Percentiles rank a stretch among this genome's conserved stretches.
These are phyloP conservation scores for Phanerodontia chrysosporium DNA, from an alignment of 768 basidiomycete genomes.

Conservation along the genomic window DNA sequence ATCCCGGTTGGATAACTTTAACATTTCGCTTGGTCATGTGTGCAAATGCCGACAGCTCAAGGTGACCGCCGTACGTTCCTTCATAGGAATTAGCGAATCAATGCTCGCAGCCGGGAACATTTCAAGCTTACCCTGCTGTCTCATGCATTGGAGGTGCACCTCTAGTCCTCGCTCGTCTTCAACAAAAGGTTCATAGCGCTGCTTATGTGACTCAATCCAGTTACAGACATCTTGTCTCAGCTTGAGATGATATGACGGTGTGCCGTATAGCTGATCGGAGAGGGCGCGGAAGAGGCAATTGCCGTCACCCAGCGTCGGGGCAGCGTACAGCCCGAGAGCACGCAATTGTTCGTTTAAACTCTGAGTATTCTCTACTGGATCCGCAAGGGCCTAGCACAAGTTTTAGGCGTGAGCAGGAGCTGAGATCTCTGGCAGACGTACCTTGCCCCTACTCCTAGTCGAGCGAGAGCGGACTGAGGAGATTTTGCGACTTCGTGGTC, in stretches of 20 bases:
- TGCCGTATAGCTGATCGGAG: slow-evolving; percentile 82
- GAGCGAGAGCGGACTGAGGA: slow-evolving; percentile 50
- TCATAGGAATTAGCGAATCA: slow-evolving; percentile 3
- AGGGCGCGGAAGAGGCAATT: slow-evolving; percentile 93
- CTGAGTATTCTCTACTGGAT: slow-evolving; percentile 61
- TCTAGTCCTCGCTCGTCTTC: slow-evolving; percentile 79
- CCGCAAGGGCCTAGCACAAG: slow-evolving; percentile 37
- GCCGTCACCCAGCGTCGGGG: slow-evolving; percentile 81
- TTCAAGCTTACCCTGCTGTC: slow-evolving; percentile 58
- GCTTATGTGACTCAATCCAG: slow-evolving; percentile 67
- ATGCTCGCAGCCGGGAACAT: background rate
- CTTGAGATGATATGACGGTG: slow-evolving; percentile 61
- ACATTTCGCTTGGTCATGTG: slow-evolving; percentile 74
- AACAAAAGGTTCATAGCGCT: slow-evolving; percentile 82
- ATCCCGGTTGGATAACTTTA: slow-evolving; percentile 89
- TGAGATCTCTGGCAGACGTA: slow-evolving; percentile 22
- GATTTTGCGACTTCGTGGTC: slow-evolving; percentile 19
- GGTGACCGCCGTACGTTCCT: slow-evolving; percentile 91
- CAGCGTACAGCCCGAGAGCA: slow-evolving; percentile 81
- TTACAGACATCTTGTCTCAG: slow-evolving; percentile 77
- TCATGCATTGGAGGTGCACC: slow-evolving; percentile 72
- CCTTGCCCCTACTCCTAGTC: slow-evolving; percentile 55
- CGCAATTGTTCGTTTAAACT: slow-evolving; percentile 71
- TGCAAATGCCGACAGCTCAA: slow-evolving; percentile 91
- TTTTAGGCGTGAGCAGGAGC: background rate